A percentile compares a stretch with the other conserved stretches of the same genome.
phyloP scores from a whole-genome alignment of 2,329 filamentous ascomycete species.

The Fusarium chlamydosporum region DNA sequence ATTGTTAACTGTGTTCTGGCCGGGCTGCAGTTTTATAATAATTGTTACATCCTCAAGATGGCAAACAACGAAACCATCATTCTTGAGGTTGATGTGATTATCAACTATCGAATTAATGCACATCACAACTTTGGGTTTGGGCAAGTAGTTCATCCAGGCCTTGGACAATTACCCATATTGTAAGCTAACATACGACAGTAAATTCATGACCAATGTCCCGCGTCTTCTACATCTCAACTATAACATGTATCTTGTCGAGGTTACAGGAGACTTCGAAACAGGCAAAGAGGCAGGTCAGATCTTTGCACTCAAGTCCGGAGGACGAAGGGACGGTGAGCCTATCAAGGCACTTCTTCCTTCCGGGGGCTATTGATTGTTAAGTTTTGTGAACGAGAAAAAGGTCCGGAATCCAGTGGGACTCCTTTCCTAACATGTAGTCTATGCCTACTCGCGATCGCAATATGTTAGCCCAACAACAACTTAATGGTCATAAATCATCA shows the following conservation, averaged over 20 bases:
- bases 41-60: slow-evolving; percentile 13
- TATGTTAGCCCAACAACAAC: too few relatives aligned
- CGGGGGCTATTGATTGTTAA: background rate
- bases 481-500: background rate
- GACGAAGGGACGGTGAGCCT: slow-evolving; percentile 2
- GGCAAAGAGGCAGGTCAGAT: background rate
- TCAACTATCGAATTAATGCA: slow-evolving; percentile 29
- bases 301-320: slow-evolving; percentile 10
- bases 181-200: background rate
- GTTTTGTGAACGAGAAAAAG: fast-evolving
- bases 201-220: slow-evolving; percentile 2
- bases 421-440: fast-evolving
- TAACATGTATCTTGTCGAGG: slow-evolving; percentile 14
- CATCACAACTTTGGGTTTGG: slow-evolving; percentile 23
- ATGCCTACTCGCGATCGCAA: background rate
- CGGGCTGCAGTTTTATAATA: slow-evolving; percentile 6
- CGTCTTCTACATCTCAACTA: slow-evolving; percentile 15
- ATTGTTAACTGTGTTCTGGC: background rate
- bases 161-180: fast-evolving
- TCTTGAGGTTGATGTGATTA: slow-evolving; percentile 14
- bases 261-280: slow-evolving; percentile 10
- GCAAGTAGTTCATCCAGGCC: background rate
- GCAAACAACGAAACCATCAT: slow-evolving; percentile 9
- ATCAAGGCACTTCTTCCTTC: slow-evolving; percentile 11
- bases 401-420: fast-evolving